phyloP scores from a whole-genome alignment of 768 basidiomycete genomes.

The Roridomyces roridus region DNA sequence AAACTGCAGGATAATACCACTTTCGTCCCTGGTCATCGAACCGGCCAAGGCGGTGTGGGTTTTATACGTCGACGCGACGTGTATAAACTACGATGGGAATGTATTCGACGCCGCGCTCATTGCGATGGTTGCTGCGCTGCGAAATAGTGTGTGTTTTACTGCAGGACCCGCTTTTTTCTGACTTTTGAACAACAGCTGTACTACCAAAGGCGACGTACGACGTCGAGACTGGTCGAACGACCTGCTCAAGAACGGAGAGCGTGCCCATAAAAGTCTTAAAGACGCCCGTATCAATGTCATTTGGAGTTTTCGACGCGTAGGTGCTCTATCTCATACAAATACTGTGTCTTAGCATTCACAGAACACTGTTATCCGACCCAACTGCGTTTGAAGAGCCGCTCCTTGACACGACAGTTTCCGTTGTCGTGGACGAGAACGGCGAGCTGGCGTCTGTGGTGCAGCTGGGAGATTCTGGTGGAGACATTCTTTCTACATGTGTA shows the following conservation, averaged over 20 bases:
- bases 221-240: slow-evolving; percentile 66
- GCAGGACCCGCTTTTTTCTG: neutral
- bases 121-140: slow-evolving; percentile 86
- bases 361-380: slow-evolving; percentile 81
- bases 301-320: slow-evolving; percentile 85
- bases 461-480: slow-evolving; percentile 43
- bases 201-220: slow-evolving; percentile 77
- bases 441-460: slow-evolving; percentile 60
- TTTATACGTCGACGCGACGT: slow-evolving; percentile 93
- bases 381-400: slow-evolving; percentile 92
- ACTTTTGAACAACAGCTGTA: slow-evolving; percentile 51
- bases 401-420: slow-evolving; percentile 71
- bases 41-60: slow-evolving; percentile 87
- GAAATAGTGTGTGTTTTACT: slow-evolving; percentile 67
- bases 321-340: slow-evolving; percentile 33
- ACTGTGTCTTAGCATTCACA: slow-evolving; percentile 29
- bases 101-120: slow-evolving; percentile 89
- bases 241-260: slow-evolving; percentile 59
- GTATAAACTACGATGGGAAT: slow-evolving; percentile 98
- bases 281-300: slow-evolving; percentile 61
- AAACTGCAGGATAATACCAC: slow-evolving; percentile 46
- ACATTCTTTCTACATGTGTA: slow-evolving; percentile 46
- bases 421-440: slow-evolving; percentile 60
- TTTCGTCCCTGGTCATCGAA: slow-evolving; percentile 78
- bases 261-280: slow-evolving; percentile 54